A percentile compares a stretch with the other conserved stretches of the same genome.
Conservation (phyloP, 2,329 filamentous ascomycete genomes). For the Penicillium sp. region DNA sequence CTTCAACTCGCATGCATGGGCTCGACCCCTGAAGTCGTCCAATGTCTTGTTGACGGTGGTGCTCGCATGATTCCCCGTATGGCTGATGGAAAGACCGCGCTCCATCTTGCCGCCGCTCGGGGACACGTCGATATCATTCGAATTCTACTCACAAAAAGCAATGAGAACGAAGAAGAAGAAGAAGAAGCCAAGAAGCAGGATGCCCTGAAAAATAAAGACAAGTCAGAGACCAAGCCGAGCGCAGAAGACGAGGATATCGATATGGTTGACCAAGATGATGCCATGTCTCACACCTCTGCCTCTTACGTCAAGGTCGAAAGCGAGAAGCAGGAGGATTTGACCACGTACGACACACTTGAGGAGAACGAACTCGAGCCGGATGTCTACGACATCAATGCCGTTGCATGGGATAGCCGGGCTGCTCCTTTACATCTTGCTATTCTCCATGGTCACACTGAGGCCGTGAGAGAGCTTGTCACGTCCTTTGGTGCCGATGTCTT, state of each 20-base stretch:
- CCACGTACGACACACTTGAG: conserved; percentile 49
- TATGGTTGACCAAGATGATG: conserved; percentile 47
- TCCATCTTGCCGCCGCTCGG: conserved; percentile 76
- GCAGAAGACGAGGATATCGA: conserved; percentile 30
- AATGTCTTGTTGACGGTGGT: conserved; percentile 68
- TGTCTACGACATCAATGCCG: conserved; percentile 72
- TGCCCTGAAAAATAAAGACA: conserved; percentile 10
- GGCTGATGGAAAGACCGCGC: conserved; percentile 75
- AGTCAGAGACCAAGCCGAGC: background rate
- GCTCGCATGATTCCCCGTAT: conserved; percentile 72
- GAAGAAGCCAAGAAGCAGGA: conserved; percentile 49
- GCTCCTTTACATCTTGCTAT: conserved; percentile 80
- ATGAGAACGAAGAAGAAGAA: conserved; percentile 62
- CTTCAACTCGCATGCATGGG: conserved; percentile 72
- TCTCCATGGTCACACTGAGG: conserved; percentile 66
- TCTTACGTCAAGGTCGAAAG: conserved; percentile 69
- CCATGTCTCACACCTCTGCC: conserved; percentile 57
- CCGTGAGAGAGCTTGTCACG: conserved; percentile 67
- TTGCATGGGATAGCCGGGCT: conserved; percentile 76
- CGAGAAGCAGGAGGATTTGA: conserved; percentile 32
- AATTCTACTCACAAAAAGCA: conserved; percentile 71
- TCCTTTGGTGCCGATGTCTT: conserved; percentile 75
- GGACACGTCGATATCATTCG: conserved; percentile 69
- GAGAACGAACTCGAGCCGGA: conserved; percentile 69
- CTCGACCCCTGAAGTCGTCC: conserved; percentile 69